These are phyloP conservation scores for Solanum chaucha DNA, from an alignment of 257 asterid species.

Conservation along the genomic window DNA sequence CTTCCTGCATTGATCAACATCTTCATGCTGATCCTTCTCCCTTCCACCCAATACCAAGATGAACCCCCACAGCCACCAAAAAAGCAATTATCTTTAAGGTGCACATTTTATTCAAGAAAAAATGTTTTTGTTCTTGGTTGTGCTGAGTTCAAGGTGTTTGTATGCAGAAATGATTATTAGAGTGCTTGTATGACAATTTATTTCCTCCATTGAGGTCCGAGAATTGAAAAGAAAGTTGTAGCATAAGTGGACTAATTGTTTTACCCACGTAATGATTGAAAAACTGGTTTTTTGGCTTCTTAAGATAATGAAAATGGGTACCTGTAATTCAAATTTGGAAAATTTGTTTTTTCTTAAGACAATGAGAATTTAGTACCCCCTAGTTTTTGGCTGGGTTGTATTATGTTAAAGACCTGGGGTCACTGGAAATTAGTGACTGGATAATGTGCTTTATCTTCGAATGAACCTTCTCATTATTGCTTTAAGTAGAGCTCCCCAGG, in stretches of 20 bases:
- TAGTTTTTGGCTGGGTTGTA: neutral
- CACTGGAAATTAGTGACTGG: neutral
- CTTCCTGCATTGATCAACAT: constrained; percentile 48
- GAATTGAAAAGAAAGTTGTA: neutral
- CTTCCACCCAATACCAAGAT: neutral
- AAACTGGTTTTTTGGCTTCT: neutral
- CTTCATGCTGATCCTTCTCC: constrained; percentile 46
- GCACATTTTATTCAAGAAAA: neutral
- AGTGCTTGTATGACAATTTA: neutral
- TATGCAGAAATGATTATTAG: neutral
- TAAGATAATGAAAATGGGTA: neutral
- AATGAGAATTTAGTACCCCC: neutral
- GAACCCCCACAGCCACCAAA: neutral
- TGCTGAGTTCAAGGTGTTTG: neutral
- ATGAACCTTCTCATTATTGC: neutral
- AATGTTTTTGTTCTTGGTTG: neutral
- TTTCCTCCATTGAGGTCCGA: neutral
- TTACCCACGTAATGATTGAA: neutral
- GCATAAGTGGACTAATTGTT: neutral
- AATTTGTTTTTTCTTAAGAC: neutral
- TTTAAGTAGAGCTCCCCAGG: neutral
- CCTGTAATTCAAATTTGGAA: neutral
- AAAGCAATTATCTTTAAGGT: neutral
- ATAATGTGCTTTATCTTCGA: neutral
- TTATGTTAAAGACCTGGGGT: neutral